Conservation (phyloP, 768 basidiomycete genomes). For the Termitomyces sp. region DNA sequence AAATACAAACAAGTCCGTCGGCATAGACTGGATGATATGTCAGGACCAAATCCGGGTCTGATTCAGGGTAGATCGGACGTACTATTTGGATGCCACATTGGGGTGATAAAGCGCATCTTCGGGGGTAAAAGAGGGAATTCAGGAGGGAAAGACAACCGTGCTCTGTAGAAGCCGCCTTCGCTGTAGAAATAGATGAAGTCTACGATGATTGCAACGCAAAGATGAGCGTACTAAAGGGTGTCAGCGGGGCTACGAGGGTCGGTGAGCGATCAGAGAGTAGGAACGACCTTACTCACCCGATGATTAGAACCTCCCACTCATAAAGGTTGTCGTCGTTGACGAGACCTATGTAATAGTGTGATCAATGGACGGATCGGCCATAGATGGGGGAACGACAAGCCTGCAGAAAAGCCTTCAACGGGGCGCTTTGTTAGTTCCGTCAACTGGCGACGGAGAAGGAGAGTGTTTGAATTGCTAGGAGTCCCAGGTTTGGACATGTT, state of each 20-base stretch:
- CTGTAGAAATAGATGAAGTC: constrained; percentile 36
- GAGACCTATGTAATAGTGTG: constrained; percentile 55
- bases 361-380: constrained; percentile 24
- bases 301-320: constrained; percentile 96
- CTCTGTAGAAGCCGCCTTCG: constrained; percentile 96
- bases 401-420: constrained; percentile 96
- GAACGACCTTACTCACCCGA: constrained; percentile 58
- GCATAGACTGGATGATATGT: constrained; percentile 68
- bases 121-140: constrained; percentile 92
- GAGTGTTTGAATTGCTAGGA: constrained; percentile 37
- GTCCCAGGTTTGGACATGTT: constrained; percentile 41
- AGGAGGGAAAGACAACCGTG: constrained; percentile 81
- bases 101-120: constrained; percentile 94
- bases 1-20: constrained; percentile 92
- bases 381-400: constrained; percentile 34
- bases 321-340: constrained; percentile 93
- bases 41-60: constrained; percentile 7
- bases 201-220: not conserved
- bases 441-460: constrained; percentile 77
- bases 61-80: constrained; percentile 19
- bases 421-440: constrained; percentile 87
- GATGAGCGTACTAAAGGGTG: constrained; percentile 77
- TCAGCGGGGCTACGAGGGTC: constrained; percentile 70
- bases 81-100: constrained; percentile 99
- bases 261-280: constrained; percentile 2